These are phyloP conservation scores for Ogataea nitratoaversa DNA, from an alignment of 805 yeast genomes.

Conservation along the genomic window DNA sequence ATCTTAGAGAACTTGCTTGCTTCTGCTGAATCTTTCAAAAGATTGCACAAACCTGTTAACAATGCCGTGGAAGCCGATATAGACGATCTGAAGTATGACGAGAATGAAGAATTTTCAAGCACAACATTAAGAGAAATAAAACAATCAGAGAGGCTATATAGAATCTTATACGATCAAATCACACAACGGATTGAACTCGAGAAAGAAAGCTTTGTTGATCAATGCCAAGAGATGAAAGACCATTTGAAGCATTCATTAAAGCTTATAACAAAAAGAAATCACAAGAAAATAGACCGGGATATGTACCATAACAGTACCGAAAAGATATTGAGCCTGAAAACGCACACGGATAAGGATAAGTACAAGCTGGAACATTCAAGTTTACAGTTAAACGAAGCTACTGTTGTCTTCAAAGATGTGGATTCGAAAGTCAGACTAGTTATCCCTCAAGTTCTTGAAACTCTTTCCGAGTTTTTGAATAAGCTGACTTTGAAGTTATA, in stretches of 20 bases:
- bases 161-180: slow-evolving; percentile 21
- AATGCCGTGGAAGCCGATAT: slow-evolving; percentile 9
- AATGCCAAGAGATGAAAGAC: slow-evolving; percentile 37
- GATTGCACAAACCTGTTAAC: slow-evolving; percentile 34
- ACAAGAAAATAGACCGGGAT: slow-evolving; percentile 39
- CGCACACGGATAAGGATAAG: slow-evolving; percentile 36
- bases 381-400: slow-evolving; percentile 28
- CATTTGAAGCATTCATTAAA: slow-evolving; percentile 35
- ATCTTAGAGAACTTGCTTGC: slow-evolving; percentile 33
- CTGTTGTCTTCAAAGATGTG: slow-evolving; percentile 30
- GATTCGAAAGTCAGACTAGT: slow-evolving; percentile 38
- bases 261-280: slow-evolving; percentile 41
- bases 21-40: slow-evolving; percentile 29
- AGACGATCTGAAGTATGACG: slow-evolving; percentile 15
- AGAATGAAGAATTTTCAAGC: slow-evolving; percentile 26
- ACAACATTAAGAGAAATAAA: slow-evolving; percentile 28
- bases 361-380: slow-evolving; percentile 31
- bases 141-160: slow-evolving; percentile 26
- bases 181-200: slow-evolving; percentile 18
- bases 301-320: slow-evolving; percentile 35
- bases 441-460: slow-evolving; percentile 43
- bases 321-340: slow-evolving; percentile 33
- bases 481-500: slow-evolving; percentile 36
- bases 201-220: slow-evolving; percentile 29
- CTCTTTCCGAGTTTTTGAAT: slow-evolving; percentile 47